Evolutionary conservation across 2,329 filamentous ascomycete genomes (phyloP), one percentile per base, ranked within the genome.

Genomic region (Tolypocladium album): DNA sequence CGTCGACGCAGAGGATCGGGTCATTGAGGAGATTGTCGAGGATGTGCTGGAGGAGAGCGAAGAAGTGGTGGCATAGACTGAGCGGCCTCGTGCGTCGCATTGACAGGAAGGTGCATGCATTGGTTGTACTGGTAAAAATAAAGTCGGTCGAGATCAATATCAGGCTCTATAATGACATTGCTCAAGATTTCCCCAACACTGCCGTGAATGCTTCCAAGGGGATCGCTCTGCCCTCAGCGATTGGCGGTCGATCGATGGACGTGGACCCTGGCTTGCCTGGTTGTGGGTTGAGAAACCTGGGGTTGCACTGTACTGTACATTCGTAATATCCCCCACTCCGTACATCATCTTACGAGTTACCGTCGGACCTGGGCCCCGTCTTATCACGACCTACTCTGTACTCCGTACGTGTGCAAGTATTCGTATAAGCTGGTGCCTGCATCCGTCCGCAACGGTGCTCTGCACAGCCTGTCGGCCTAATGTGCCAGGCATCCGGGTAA

Each of bases 1-100:
- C 20, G 83, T 82, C 50, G 84, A 85, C 66, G 86, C 84, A 62
- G 84, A 89, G 75, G 89, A 89, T 64, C 79, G 84, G 69, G 86
- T 95, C 63, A 92, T 97, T 64, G 94, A 97, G 77, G 89, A 93
- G 79, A 88, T 90, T 67, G 86, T 90, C 65, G 88, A 91, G 76
- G 92, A 97, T 78, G 93, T 87, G 27, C 74, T 87, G 58, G 84
- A 92, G 76, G 89, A 97, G 83, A 88, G 81, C 61, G 94, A 97
- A 81, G 94, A 97, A 75, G 75, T 86, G 66, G 71, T 86, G 57
- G 69, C 61, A 64, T 76, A 73, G 67, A 68, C 17, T 31, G 45
- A 50, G 31, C 20, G 12, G 40, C 31, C 27, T 56, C 17, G 40
- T 50, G 42, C 56, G 31, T 50, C 62, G 66, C 66, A 66, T 71